Evolutionary conservation across 495 filamentous ascomycete species (phyloP), one percentile per base, ranked within the genome.

Genomic region (Chaetomidium leptoderma): DNA sequence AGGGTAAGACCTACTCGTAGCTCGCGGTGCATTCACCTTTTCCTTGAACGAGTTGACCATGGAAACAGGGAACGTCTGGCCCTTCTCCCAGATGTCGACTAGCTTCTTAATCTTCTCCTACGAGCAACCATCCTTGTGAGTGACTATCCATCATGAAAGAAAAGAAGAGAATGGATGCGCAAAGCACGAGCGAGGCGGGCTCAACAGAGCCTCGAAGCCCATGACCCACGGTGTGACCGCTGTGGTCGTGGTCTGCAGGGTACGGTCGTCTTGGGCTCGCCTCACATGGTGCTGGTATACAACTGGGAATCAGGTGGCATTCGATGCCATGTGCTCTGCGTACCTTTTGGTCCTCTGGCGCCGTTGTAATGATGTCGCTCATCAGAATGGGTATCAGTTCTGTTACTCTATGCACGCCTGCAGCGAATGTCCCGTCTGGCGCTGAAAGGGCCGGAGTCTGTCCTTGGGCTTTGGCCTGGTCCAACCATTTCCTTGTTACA

Each of bases 341-440:
- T 96, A 96, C 91, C 91, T 96, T 97, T 86, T 98, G 93, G 76
- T 96, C 91, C 73, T 88, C 84, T 33, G 95, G 93, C 57, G 90
- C 87, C 70, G 82, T 84, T 71, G 86, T 84, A 68, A 95, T 83
- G 74, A 96, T 92, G 74, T 97, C 92, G 77, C 89, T 91, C 90
- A 98, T 96, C 75, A 98, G 74, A 30, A 85, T 83, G 62, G 93
- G 91, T 64, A 97, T 81, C 68, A 97, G 76, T 76, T 96, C 91
- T 70, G 90, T 96, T 72, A 98, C 91, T 86, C 88, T 89, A 85
- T 95, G 86, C 66, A 97, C 91, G 62, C 92, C 93, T 59, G 92
- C 92, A 71, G 90, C 90, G 77, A 84, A 96, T 45, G 92, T 97
- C 61, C 93, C 93, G 76, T 95, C 89, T 58, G 83, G 81, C 55